Evolutionary conservation across 116 monocot genomes (phyloP), one percentile per base, ranked within the genome.

Genomic region (Thalassia testudinum): DNA sequence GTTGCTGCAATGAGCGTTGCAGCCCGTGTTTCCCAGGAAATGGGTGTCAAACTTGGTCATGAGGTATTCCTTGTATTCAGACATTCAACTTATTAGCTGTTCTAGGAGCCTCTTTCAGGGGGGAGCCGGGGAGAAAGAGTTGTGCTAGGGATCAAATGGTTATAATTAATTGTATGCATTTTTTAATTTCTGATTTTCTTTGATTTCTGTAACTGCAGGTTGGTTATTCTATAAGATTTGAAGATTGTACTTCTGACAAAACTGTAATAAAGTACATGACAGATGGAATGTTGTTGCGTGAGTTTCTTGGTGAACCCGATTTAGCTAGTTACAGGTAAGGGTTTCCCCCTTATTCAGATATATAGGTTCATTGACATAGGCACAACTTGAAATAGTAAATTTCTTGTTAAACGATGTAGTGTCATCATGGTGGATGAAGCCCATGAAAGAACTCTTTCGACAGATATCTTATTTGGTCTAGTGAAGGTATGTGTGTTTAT

Each of bases 391-490:
- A 34, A 34, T 34, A 5, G 10, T 34, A 10, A 5, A 47, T 58
- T 38, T 16, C 53, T 23, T 64, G 13, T 37, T 30, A 37, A 21
- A 56, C 43, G 48, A 50, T 23, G 43, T 53, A 92, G 93, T 70
- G 85, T 95, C 45, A 63, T 97, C 28, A 97, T 97, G 97, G 89
- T 97, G 30, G 88, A 97, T 71, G 97, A 97, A 65, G 97, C 88
- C 16, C 97, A 97, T 43, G 97, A 97, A 68, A 69, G 97, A 52
- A 97, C 97, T 47, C 65, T 97, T 24, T 97, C 89, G 24, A 97
- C 97, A 13, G 90, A 97, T 69, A 85, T 97, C 24, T 79, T 97
- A 59, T 97, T 97, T 82, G 97, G 97, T 30, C 63, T 95, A 61
- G 88, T 95, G 21, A 95, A 95, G 83, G 92, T 83, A 63, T 57